Conservation (phyloP, 768 basidiomycete genomes). For the Baorangia bicolor region DNA sequence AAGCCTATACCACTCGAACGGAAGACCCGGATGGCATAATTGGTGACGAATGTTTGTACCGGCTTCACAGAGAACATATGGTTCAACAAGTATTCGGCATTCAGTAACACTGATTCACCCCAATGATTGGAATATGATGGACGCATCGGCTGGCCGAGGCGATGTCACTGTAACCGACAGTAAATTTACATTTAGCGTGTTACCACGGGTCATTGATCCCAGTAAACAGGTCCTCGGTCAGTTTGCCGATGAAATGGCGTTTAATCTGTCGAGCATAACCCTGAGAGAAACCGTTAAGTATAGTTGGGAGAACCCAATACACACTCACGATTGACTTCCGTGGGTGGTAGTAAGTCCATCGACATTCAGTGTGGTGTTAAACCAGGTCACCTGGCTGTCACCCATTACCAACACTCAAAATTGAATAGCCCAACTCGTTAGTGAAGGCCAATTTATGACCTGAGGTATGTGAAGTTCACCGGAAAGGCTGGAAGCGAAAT, state of each 20-base stretch:
- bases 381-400: slow-evolving; percentile 13
- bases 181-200: background rate
- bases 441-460: slow-evolving; percentile 8
- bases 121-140: slow-evolving; percentile 13
- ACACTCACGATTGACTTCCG: slow-evolving; percentile 6
- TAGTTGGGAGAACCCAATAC: background rate
- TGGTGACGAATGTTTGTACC: slow-evolving; percentile 5
- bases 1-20: background rate
- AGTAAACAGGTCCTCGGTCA: slow-evolving; percentile 11
- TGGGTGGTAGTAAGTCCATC: slow-evolving; percentile 7
- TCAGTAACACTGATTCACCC: slow-evolving; percentile 3
- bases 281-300: background rate
- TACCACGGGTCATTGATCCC: slow-evolving; percentile 15
- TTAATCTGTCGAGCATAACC: slow-evolving; percentile 1
- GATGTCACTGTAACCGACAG: background rate
- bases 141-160: slow-evolving; percentile 1
- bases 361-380: slow-evolving; percentile 8
- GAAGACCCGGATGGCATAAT: slow-evolving; percentile 6
- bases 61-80: slow-evolving; percentile 18
- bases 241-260: background rate
- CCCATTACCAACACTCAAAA: slow-evolving; percentile 14
- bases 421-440: slow-evolving; percentile 9
- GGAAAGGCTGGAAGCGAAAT: too few relatives aligned
- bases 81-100: slow-evolving; percentile 7
- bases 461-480: background rate